Evolutionary conservation across 352 stramenopile genomes (phyloP), one percentile per base, ranked within the genome.

Genomic region (Plasmopara halstedii): DNA sequence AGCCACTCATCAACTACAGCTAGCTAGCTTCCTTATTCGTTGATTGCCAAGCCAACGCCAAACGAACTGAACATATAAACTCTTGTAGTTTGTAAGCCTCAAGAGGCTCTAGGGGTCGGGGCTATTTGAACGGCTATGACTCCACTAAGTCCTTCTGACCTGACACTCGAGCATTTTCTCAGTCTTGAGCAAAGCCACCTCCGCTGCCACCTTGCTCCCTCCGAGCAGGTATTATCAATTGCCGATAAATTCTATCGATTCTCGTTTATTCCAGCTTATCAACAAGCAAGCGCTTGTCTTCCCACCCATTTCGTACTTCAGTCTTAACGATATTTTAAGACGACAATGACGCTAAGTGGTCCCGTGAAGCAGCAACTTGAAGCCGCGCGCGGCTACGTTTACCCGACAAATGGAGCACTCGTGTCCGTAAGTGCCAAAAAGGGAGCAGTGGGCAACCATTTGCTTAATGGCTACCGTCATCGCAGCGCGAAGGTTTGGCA

Each of bases 401-500:
- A 68, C 42, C 59, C 62, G 44, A 57, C 53, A 25, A 55, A 62
- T 18, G 37, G 46, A 15, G 68, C 77, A 33, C 55, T 89, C 19
- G 74, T 86, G 52, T 61, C 72, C 17, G 41, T 77, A 41, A 64
- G 42, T 37, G 57, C 68, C 54, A 77, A 74, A 48, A 62, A 73
- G 50, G 56, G 58, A 48, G 41, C 48, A 14, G 37, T 47, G 4
- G 25, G 22, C 17, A 53, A 62, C 23, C 48, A 65, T 9, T 31
- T 68, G 20, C 50, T 64, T 35, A 48, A 68, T 27, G 33, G 43
- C 29, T 69, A 64, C 21, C 55, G 55, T 27, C 37, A 62, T 18
- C 59, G 59, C 37, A 53, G 50, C 37, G 62, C 69, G 23, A 73
- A 74, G 33, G 69, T 86, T n/a, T 89, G 73, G 74, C 49, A 78